These are phyloP conservation scores for Fusarium torreyae DNA, from an alignment of 2,329 filamentous ascomycete genomes.

Conservation along the genomic window DNA sequence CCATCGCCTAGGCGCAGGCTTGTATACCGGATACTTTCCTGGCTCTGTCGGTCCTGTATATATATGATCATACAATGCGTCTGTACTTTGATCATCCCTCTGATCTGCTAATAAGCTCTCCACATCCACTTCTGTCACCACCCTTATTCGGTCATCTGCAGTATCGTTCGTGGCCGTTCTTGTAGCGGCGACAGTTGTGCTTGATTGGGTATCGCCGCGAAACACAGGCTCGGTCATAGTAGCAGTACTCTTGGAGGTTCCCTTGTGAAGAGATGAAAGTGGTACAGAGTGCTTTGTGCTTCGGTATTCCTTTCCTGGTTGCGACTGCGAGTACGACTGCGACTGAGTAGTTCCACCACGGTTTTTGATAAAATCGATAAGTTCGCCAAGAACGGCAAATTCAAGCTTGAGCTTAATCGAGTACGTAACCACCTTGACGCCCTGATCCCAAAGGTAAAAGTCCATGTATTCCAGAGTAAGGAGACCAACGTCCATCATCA, in stretches of 20 bases:
- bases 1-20: neutral
- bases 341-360: conserved; percentile 22
- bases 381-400: conserved; percentile 55
- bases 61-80: conserved; percentile 20
- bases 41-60: neutral
- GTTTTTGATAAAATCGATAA: conserved; percentile 54
- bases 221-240: conserved; percentile 3
- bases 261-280: conserved; percentile 8
- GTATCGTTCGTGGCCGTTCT: neutral
- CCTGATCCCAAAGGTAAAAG: conserved; percentile 53
- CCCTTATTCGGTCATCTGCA: conserved; percentile 22
- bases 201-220: neutral
- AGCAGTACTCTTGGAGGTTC: neutral
- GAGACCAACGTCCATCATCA: conserved; percentile 60
- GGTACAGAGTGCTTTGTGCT: conserved; percentile 19
- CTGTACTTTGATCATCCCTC: conserved; percentile 21
- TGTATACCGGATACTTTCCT: no score
- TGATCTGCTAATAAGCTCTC: conserved; percentile 24
- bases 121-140: conserved; percentile 33
- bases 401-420: conserved; percentile 58
- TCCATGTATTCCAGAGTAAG: conserved; percentile 52
- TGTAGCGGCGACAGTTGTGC: conserved; percentile 11
- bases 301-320: neutral
- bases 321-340: neutral
- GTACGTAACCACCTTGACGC: conserved; percentile 55